A percentile compares a stretch with the other conserved stretches of the same genome.
Evolutionary conservation across 192 early-diverging fungal species (phyloP).

Genomic region (Podila epigama): DNA sequence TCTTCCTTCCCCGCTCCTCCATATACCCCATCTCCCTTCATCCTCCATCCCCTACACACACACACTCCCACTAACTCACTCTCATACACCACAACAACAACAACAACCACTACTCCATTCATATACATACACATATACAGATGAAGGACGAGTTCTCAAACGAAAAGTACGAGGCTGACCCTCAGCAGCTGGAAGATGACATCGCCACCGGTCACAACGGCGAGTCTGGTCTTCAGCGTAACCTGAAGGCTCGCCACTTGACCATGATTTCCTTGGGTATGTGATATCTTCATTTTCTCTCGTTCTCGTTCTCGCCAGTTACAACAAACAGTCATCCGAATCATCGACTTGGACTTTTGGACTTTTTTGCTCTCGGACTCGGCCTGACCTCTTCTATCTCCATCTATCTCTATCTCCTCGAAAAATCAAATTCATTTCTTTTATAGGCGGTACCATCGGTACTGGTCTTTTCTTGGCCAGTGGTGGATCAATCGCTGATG

Average conservation of each 20-base stretch:
- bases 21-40: background rate
- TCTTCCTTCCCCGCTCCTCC: background rate
- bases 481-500: constrained; percentile 72
- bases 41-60: background rate
- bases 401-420: no score
- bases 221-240: background rate
- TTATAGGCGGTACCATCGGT: constrained; percentile 75
- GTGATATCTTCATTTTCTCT: background rate
- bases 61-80: background rate
- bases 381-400: background rate
- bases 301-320: background rate
- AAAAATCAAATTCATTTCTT: constrained; percentile 49
- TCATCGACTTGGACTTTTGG: background rate
- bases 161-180: background rate
- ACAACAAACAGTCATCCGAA: background rate
- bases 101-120: no score
- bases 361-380: no score
- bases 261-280: constrained; percentile 1
- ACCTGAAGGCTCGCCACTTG: constrained; percentile 6
- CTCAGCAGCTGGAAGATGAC: background rate
- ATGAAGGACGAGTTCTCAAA: background rate
- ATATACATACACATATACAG: background rate
- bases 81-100: background rate
- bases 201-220: background rate
- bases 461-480: constrained; percentile 89